phyloP scores from a whole-genome alignment of 176 grass and related monocot species.

The Pontederia paniculata region DNA sequence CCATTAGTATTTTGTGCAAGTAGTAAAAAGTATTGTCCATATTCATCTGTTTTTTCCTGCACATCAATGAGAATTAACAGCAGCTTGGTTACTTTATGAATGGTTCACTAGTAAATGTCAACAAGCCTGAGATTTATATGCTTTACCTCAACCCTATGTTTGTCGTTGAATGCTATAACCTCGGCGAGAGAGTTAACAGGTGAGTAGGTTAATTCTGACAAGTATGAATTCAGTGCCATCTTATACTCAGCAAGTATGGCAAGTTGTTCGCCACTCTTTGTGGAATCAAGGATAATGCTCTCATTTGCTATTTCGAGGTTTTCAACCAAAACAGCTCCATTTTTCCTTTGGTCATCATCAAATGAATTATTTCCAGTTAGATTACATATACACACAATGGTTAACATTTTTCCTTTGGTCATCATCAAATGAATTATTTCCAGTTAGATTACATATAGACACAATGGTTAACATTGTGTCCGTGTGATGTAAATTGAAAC shows the following conservation, averaged over 20 bases:
- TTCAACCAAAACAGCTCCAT: conserved; percentile 35
- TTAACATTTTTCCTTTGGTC: conserved; percentile 24
- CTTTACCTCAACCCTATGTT: conserved; percentile 27
- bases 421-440: too few relatives aligned
- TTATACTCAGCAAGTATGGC: conserved; percentile 53
- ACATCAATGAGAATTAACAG: not conserved
- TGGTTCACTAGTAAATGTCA: not conserved
- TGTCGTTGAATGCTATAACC: conserved; percentile 53
- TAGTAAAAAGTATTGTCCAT: conserved; percentile 32
- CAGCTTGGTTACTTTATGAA: too few relatives aligned
- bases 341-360: conserved; percentile 14
- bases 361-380: too few relatives aligned
- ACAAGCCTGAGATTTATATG: not conserved
- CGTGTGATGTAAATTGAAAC: too few relatives aligned
- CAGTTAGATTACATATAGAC: too few relatives aligned
- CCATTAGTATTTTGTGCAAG: conserved; percentile 31
- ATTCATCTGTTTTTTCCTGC: conserved; percentile 45
- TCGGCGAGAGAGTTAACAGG: conserved; percentile 44
- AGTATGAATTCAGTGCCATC: conserved; percentile 30
- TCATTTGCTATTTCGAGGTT: conserved; percentile 39
- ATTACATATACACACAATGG: too few relatives aligned
- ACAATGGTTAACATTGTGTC: too few relatives aligned
- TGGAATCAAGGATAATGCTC: conserved; percentile 29
- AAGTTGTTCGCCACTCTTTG: conserved; percentile 28
- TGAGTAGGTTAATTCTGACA: conserved; percentile 29